Conservation (phyloP, 2,329 filamentous ascomycete genomes). For the Alternaria panax region DNA sequence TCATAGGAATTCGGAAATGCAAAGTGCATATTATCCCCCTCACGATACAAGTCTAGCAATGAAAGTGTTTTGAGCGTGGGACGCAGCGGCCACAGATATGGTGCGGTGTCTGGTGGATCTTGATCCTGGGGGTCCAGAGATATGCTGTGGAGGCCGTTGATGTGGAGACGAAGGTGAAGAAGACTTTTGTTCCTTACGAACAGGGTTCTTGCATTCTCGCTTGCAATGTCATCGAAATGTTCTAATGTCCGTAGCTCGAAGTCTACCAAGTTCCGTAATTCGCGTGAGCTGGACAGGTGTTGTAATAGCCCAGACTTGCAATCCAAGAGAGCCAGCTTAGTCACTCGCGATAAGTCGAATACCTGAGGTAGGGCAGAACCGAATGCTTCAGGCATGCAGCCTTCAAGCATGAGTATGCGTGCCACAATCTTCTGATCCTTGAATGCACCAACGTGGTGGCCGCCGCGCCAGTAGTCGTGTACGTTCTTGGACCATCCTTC, state of each 20-base stretch:
- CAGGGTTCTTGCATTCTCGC: background rate
- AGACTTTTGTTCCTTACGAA: background rate
- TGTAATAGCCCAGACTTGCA: background rate
- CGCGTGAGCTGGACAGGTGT: background rate
- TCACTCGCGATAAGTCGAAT: slow-evolving; percentile 8
- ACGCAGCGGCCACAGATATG: background rate
- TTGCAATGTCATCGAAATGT: background rate
- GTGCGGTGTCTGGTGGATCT: background rate
- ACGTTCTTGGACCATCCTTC: background rate
- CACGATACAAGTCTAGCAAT: background rate
- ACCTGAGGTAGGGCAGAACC: background rate
- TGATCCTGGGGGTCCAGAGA: background rate
- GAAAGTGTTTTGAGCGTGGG: background rate
- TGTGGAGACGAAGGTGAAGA: background rate
- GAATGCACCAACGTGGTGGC: background rate
- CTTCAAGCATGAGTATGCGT: background rate
- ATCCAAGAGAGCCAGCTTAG: background rate
- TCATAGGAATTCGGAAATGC: background rate
- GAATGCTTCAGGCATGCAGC: slow-evolving; percentile 5
- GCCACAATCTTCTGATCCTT: background rate
- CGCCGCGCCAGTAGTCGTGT: background rate
- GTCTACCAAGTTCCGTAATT: background rate
- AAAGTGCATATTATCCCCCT: background rate
- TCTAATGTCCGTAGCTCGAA: background rate
- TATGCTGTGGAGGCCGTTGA: background rate